These are phyloP conservation scores for Eutypa lata DNA, from an alignment of 2,329 filamentous ascomycete genomes.

Conservation along the genomic window DNA sequence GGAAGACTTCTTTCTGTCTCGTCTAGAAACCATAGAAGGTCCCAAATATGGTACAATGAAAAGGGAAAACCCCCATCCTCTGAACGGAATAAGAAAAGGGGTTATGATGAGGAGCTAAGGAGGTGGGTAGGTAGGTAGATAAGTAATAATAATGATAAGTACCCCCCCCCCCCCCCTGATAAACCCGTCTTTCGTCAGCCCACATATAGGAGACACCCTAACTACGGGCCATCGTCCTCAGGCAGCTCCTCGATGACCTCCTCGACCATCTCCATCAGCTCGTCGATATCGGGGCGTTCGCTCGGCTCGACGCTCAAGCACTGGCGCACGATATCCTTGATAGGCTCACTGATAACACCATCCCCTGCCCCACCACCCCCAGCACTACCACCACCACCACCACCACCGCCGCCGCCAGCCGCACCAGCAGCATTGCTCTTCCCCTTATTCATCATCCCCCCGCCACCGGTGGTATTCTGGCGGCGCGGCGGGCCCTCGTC, in stretches of 20 bases:
- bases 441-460: slow-evolving; percentile 37
- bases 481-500: slow-evolving; percentile 68
- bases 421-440: slow-evolving; percentile 39
- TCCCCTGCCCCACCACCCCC: slow-evolving; percentile 32
- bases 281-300: slow-evolving; percentile 63
- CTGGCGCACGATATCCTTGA: slow-evolving; percentile 82
- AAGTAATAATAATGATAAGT: background rate
- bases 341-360: slow-evolving; percentile 69
- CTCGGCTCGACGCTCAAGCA: slow-evolving; percentile 84
- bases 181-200: too few relatives aligned
- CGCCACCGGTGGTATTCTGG: background rate
- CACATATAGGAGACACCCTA: too few relatives aligned
- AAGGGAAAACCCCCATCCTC: too few relatives aligned
- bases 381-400: slow-evolving; percentile 1
- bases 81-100: too few relatives aligned
- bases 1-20: too few relatives aligned
- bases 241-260: slow-evolving; percentile 29
- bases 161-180: too few relatives aligned
- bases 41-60: too few relatives aligned
- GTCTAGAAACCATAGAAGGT: too few relatives aligned
- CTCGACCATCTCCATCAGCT: slow-evolving; percentile 32
- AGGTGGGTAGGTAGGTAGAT: background rate
- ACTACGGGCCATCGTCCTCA: slow-evolving; percentile 19
- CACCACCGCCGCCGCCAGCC: slow-evolving; percentile 24
- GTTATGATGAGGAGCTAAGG: background rate